Conservation (phyloP, 2,329 filamentous ascomycete genomes). For the Aspergillus pseudoterreus region DNA sequence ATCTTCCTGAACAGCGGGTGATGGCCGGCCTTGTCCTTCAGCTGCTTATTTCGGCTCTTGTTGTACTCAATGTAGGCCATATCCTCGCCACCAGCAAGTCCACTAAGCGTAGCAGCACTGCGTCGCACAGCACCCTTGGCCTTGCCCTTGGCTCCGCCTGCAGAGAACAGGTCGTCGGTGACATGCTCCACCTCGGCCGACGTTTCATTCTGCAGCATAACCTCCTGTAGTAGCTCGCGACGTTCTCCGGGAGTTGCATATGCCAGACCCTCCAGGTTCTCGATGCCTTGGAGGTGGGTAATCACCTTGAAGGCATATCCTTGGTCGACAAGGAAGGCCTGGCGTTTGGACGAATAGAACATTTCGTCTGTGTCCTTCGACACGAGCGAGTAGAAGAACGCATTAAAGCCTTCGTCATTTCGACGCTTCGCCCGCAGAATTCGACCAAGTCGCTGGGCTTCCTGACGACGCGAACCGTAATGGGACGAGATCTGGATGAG, state of each 20-base stretch:
- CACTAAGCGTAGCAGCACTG: conserved; percentile 79
- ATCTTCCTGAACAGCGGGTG: conserved; percentile 66
- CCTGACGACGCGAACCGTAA: conserved; percentile 93
- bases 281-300: conserved; percentile 87
- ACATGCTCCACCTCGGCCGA: conserved; percentile 68
- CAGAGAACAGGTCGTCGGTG: conserved; percentile 63
- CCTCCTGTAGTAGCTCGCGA: conserved; percentile 80
- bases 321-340: conserved; percentile 96
- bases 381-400: conserved; percentile 96
- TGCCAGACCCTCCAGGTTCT: conserved; percentile 73
- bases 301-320: conserved; percentile 99
- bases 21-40: conserved; percentile 59
- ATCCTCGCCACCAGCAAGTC: conserved; percentile 85
- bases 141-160: conserved; percentile 38
- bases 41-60: conserved; percentile 64
- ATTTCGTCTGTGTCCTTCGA: conserved; percentile 98
- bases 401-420: conserved; percentile 98
- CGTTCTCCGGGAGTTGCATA: conserved; percentile 77
- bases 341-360: conserved; percentile 94
- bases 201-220: conserved; percentile 81
- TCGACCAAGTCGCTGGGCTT: conserved; percentile 87
- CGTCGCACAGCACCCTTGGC: conserved; percentile 64
- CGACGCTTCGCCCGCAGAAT: conserved; percentile 92
- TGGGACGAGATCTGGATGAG: conserved; percentile 97
- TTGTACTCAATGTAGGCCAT: conserved; percentile 96